A percentile compares a stretch with the other conserved stretches of the same genome.
phyloP scores from a whole-genome alignment of 495 filamentous ascomycete species.

The Bathelium albidoporum region DNA sequence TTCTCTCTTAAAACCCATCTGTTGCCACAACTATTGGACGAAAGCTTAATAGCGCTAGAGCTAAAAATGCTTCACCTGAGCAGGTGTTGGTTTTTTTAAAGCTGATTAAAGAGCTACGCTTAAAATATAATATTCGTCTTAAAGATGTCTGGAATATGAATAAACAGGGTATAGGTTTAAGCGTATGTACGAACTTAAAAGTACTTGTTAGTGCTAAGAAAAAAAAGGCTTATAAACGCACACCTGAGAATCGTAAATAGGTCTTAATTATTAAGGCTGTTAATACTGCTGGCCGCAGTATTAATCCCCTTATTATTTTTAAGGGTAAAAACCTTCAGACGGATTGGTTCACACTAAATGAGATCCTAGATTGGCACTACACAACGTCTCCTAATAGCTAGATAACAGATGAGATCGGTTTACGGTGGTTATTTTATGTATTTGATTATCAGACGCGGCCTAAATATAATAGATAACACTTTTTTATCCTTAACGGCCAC shows the following conservation, averaged over 20 bases:
- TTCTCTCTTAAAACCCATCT: background rate
- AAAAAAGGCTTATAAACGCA: background rate
- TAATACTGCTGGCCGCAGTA: background rate
- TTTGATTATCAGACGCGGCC: background rate
- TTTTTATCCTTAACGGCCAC: background rate
- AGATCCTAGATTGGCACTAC: background rate
- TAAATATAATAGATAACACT: background rate
- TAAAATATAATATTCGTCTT: background rate
- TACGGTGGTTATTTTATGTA: background rate
- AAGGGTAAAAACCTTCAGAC: background rate
- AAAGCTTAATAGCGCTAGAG: background rate
- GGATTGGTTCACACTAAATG: background rate
- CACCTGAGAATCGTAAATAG: background rate
- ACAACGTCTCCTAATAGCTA: background rate
- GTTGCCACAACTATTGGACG: background rate
- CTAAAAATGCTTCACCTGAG: background rate
- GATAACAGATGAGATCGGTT: background rate
- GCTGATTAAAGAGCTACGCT: background rate
- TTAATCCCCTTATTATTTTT: background rate
- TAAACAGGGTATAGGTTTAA: background rate
- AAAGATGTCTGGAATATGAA: background rate
- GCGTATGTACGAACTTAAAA: background rate
- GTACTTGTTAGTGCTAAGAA: background rate
- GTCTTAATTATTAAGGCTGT: background rate
- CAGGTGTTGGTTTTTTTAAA: background rate